Conservation (phyloP, 2,329 filamentous ascomycete species). For the Venturiaceae sp. region DNA sequence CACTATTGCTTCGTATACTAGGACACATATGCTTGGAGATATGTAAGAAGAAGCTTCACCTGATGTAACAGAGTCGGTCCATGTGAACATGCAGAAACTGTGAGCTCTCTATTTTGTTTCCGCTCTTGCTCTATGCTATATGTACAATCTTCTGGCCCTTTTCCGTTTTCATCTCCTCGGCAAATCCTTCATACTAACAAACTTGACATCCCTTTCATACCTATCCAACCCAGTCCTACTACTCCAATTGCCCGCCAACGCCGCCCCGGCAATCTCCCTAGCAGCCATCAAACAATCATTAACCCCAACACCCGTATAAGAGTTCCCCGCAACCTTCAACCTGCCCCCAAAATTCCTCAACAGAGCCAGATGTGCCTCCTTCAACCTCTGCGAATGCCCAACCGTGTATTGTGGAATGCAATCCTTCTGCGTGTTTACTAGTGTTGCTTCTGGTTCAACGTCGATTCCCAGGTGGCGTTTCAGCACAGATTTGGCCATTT, state of each 20-base stretch:
- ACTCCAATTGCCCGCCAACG: neutral
- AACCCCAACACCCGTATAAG: constrained; percentile 10
- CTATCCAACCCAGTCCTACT: constrained; percentile 4
- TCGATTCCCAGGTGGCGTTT: constrained; percentile 65
- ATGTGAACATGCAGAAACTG: too few relatives aligned
- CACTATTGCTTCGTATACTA: too few relatives aligned
- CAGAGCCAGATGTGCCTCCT: constrained; percentile 5
- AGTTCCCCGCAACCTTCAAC: constrained; percentile 9
- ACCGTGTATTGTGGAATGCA: constrained; percentile 89
- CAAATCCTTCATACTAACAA: neutral
- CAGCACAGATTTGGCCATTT: constrained; percentile 61
- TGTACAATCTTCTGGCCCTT: neutral
- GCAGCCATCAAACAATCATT: constrained; percentile 10
- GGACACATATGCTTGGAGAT: too few relatives aligned
- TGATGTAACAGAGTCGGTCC: too few relatives aligned
- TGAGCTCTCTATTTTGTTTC: too few relatives aligned
- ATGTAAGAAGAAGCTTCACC: too few relatives aligned
- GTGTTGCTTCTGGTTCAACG: constrained; percentile 49
- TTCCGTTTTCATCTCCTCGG: neutral
- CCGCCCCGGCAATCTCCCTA: neutral
- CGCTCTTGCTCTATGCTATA: neutral
- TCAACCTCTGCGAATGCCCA: constrained; percentile 52
- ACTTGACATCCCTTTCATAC: neutral
- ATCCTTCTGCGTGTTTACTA: constrained; percentile 52
- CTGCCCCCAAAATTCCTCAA: neutral